A percentile compares a stretch with the other conserved stretches of the same genome.
These are phyloP conservation scores for Boletus edulis DNA, from an alignment of 768 basidiomycete species.

Conservation along the genomic window DNA sequence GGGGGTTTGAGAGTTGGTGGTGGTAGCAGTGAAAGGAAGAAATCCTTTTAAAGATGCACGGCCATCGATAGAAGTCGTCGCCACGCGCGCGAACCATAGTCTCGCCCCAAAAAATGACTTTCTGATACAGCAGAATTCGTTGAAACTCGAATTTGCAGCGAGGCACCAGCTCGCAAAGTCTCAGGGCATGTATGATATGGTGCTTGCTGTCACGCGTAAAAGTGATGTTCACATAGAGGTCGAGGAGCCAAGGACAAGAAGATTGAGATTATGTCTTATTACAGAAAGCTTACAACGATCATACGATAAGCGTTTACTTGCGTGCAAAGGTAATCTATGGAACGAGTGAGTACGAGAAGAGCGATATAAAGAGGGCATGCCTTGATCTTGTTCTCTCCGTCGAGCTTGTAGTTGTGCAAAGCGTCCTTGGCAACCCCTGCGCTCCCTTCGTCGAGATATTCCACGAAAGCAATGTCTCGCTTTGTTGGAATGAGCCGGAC, in stretches of 20 bases:
- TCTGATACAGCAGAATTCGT: constrained; percentile 7
- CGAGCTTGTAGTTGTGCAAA: constrained; percentile 95
- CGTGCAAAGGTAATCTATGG: constrained; percentile 71
- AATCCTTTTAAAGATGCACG: background rate
- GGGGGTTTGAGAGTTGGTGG: background rate
- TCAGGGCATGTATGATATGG: constrained; percentile 19
- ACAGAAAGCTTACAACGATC: constrained; percentile 28
- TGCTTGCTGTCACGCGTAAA: constrained; percentile 28
- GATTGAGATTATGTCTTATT: constrained; percentile 28
- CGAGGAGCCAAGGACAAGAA: constrained; percentile 11
- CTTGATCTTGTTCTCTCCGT: constrained; percentile 99
- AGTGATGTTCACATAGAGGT: constrained; percentile 18
- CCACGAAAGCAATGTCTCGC: constrained; percentile 98
- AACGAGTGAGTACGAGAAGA: constrained; percentile 4
- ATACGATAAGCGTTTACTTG: constrained; percentile 47
- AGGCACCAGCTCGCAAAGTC: constrained; percentile 27
- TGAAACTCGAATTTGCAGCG: constrained; percentile 5
- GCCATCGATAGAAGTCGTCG: too few relatives aligned
- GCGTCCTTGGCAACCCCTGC: constrained; percentile 93
- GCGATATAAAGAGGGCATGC: constrained; percentile 36
- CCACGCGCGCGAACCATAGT: too few relatives aligned
- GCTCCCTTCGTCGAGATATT: constrained; percentile 90
- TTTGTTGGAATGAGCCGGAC: constrained; percentile 98
- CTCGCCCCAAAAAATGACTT: background rate
- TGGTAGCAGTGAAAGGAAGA: constrained; percentile 6